Evolutionary conservation across 2,329 filamentous ascomycete species (phyloP).

Genomic region (Onygenales sp.): DNA sequence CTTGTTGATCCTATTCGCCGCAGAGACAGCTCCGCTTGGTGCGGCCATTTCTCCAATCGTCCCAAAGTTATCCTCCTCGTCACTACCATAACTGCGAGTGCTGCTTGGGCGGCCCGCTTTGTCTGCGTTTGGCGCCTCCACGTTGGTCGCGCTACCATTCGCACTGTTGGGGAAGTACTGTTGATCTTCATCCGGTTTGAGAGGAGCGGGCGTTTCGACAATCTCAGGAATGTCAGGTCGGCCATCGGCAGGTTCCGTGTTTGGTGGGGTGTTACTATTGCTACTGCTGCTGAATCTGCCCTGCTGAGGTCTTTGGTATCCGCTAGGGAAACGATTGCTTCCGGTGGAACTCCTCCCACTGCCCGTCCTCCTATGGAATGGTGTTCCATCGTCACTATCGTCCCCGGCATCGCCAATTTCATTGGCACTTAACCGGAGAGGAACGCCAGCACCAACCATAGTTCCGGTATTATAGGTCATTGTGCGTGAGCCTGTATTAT

Average conservation of each 20-base stretch:
- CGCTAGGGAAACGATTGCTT: slow-evolving; percentile 36
- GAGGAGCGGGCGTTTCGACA: slow-evolving; percentile 26
- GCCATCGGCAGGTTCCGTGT: slow-evolving; percentile 19
- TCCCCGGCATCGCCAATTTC: slow-evolving; percentile 84
- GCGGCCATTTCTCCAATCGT: slow-evolving; percentile 42
- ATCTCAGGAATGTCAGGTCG: slow-evolving; percentile 31
- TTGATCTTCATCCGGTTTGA: slow-evolving; percentile 15
- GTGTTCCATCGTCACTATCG: slow-evolving; percentile 37
- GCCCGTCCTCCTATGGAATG: slow-evolving; percentile 44
- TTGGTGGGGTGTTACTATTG: slow-evolving; percentile 46
- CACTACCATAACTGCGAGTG: slow-evolving; percentile 23
- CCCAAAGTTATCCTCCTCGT: slow-evolving; percentile 46
- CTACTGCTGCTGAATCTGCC: slow-evolving; percentile 36
- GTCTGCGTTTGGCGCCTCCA: slow-evolving; percentile 1
- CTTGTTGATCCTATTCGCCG: slow-evolving; percentile 30
- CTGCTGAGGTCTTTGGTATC: slow-evolving; percentile 31
- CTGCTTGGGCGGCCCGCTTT: slow-evolving; percentile 21
- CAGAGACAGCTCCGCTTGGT: slow-evolving; percentile 29
- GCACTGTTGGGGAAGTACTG: slow-evolving; percentile 8
- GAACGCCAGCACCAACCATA: slow-evolving; percentile 67
- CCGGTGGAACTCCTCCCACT: slow-evolving; percentile 51
- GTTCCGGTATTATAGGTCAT: slow-evolving; percentile 74
- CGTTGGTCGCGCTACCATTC: neutral
- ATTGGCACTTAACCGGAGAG: slow-evolving; percentile 84
- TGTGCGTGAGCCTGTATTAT: slow-evolving; percentile 75